Evolutionary conservation across 495 filamentous ascomycete genomes (phyloP).

Genomic region (Hypoxylon fragiforme): DNA sequence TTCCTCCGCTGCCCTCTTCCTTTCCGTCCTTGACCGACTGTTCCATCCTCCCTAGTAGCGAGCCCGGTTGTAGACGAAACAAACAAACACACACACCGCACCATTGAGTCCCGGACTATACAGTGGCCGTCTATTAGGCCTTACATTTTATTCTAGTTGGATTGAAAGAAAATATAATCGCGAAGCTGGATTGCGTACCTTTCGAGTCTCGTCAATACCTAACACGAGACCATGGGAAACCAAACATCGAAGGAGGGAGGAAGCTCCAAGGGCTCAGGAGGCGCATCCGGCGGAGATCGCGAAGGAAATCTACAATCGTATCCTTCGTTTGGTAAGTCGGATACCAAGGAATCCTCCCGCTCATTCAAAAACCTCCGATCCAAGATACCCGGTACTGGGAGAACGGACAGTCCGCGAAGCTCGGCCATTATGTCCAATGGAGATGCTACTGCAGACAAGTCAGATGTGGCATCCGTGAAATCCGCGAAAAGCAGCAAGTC

Average conservation of each 20-base stretch:
- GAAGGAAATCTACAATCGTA: constrained; percentile 66
- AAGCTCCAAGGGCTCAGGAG: constrained; percentile 42
- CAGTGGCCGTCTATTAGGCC: constrained; percentile 49
- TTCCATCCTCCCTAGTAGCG: constrained; percentile 52
- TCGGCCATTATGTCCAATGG: constrained; percentile 67
- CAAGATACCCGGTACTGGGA: constrained; percentile 62
- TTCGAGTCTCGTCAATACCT: constrained; percentile 11
- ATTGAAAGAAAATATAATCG: constrained; percentile 14
- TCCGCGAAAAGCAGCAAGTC: constrained; percentile 63
- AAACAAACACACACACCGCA: constrained; percentile 7
- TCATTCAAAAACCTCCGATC: constrained; percentile 78
- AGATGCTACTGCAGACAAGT: constrained; percentile 63
- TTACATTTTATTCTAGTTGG: constrained; percentile 18
- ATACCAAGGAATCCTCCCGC: constrained; percentile 91
- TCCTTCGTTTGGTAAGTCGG: constrained; percentile 89
- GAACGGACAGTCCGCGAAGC: constrained; percentile 75
- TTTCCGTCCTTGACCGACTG: constrained; percentile 51
- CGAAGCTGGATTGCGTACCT: constrained; percentile 6
- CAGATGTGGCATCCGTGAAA: constrained; percentile 73
- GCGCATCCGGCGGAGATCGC: constrained; percentile 40
- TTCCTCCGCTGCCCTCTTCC: constrained; percentile 48
- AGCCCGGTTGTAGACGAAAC: constrained; percentile 18
- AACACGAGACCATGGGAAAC: constrained; percentile 74
- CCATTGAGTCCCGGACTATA: constrained; percentile 38
- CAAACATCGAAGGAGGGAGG: constrained; percentile 79